Percentiles rank a stretch among this genome's conserved stretches.
Conservation (phyloP, 345 rosid species). For the Moricandia moricandioides region DNA sequence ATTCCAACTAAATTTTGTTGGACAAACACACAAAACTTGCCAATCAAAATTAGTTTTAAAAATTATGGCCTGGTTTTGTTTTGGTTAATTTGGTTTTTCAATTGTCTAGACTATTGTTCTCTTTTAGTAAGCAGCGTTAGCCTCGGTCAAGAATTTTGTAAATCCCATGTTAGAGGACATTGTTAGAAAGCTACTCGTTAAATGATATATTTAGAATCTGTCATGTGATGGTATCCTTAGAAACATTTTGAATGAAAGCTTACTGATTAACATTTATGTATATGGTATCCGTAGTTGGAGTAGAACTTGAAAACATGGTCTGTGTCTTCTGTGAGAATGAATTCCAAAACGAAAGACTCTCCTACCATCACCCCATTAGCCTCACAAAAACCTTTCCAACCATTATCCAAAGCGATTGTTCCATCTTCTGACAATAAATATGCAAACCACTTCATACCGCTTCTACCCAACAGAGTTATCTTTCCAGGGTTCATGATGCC, state of each 20-base stretch:
- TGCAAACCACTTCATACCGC: constrained; percentile 28
- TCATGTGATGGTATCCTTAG: background rate
- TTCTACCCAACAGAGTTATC: constrained; percentile 21
- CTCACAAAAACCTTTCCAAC: constrained; percentile 28
- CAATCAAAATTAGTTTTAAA: no score
- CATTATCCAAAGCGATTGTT: constrained; percentile 17
- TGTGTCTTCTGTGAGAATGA: background rate
- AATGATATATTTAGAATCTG: background rate
- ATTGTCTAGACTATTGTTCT: background rate
- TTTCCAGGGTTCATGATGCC: constrained; percentile 16
- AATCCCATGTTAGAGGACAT: background rate
- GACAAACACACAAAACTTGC: no score
- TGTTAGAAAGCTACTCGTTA: background rate
- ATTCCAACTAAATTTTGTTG: no score
- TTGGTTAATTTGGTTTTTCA: background rate
- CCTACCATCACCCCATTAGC: constrained; percentile 30
- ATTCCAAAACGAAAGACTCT: constrained; percentile 19
- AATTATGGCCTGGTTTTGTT: no score
- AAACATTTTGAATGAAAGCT: background rate
- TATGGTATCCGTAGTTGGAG: background rate
- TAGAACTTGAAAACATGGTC: constrained; percentile 10
- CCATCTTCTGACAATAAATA: constrained; percentile 17
- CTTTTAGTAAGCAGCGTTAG: background rate
- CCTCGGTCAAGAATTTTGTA: background rate
- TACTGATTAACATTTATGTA: background rate